Base-by-base conservation (phyloP, 1,284 basidiomycete species). In the Stereum hirsutum region DNA sequence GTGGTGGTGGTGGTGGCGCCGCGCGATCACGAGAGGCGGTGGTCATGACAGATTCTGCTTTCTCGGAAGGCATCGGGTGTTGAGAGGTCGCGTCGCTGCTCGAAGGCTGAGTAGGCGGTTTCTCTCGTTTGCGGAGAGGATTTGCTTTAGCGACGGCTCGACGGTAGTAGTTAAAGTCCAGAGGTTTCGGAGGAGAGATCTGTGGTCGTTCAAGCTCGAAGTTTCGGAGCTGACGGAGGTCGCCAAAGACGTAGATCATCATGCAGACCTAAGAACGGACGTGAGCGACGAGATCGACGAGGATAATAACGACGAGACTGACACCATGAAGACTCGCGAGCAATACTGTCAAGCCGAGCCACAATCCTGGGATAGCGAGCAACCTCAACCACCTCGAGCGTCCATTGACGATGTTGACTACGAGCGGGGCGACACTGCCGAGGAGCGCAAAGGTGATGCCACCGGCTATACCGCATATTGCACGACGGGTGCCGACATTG, bases 211-310 rank as follows among this genome's bases (percentile, higher is more conserved):
- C 61, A 24, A 89, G 74, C 56, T 89, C 85, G 54, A 86, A 87
- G 48, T 77, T 81, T 52, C 81, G 75, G 14, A 89, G 68, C 54
- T 89, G 86, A 7, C 85, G 69, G 24, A 86, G 65, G 58, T 89
- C 85, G n/a, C 85, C 85, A 53, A 88, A 86, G 20, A 89, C 54
- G 57, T 86, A 89, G 11, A 89, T 76, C 57, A 84, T 82, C 48
- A 88, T 71, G 51, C 63, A 66, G 25, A 65, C 57, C 61, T 56
- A 42, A 4, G 20, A 14, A 28, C 26, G 23, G 14, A 25, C n/a
- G 40, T 45, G n/a, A 49, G 40, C n/a, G 21, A 14, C 20, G 37
- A 20, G 15, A 6, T 25, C 7, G 15, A 30, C 11, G 19, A n/a
- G 7, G 19, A 25, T 14, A 41, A 32, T 8, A n/a, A 21, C 31